Evolutionary conservation across 352 stramenopile species (phyloP).

Genomic region (Globisporangium recalcitrans): DNA sequence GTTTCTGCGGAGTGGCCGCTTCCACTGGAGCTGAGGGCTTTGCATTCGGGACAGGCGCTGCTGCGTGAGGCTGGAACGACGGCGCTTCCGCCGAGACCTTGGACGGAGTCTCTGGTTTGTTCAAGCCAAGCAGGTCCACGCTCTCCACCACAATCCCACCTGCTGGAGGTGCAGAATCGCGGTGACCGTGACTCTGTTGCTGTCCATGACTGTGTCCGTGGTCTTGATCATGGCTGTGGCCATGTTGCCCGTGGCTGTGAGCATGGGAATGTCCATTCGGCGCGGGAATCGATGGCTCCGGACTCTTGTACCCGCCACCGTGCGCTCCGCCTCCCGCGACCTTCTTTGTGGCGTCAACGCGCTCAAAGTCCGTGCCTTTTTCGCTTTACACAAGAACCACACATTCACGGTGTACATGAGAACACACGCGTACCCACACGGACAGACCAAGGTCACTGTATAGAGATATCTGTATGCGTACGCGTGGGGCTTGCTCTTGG

Average conservation of each 20-base stretch:
- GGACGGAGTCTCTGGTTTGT: constrained; percentile 17
- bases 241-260: constrained; percentile 1
- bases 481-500: constrained; percentile 38
- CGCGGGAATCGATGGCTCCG: constrained; percentile 7
- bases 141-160: constrained; percentile 20
- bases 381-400: constrained; percentile 15
- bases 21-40: constrained; percentile 14
- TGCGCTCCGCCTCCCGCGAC: constrained; percentile 17
- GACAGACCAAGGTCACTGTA: too few relatives aligned
- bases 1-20: neutral
- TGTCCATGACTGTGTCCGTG: neutral
- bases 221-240: neutral
- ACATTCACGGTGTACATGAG: neutral
- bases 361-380: constrained; percentile 29
- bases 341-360: constrained; percentile 27
- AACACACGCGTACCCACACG: neutral
- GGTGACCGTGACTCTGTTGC: constrained; percentile 8
- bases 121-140: constrained; percentile 42
- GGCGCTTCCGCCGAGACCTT: neutral
- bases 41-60: neutral
- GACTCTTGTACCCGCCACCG: constrained; percentile 21
- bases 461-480: constrained; percentile 9
- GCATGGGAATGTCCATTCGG: neutral
- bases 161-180: neutral
- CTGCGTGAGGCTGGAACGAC: constrained; percentile 6